A percentile compares a stretch with the other conserved stretches of the same genome.
phyloP scores from a whole-genome alignment of 2,329 filamentous ascomycete genomes.

The Penicillium psychrosexuale region DNA sequence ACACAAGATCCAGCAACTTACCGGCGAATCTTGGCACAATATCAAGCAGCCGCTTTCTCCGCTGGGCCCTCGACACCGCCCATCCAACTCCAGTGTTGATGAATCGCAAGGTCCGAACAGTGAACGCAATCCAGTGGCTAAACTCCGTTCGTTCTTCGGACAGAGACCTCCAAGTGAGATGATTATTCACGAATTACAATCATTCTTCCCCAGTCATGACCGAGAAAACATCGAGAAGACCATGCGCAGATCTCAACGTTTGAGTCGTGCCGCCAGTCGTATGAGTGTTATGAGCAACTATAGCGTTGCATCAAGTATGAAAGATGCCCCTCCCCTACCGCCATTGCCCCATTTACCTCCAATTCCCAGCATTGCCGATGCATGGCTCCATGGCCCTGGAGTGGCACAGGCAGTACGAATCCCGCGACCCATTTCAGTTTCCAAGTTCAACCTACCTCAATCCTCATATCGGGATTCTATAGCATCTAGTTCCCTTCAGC shows the following conservation, averaged over 20 bases:
- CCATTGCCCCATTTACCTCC: conserved; percentile 48
- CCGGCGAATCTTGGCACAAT: conserved; percentile 82
- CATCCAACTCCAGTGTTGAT: conserved; percentile 26
- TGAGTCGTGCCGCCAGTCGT: conserved; percentile 89
- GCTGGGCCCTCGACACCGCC: conserved; percentile 42
- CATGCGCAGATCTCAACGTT: conserved; percentile 81
- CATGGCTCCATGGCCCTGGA: conserved; percentile 65
- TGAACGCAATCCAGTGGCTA: conserved; percentile 39
- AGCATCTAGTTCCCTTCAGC: conserved; percentile 82
- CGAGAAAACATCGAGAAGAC: conserved; percentile 94
- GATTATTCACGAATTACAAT: conserved; percentile 92
- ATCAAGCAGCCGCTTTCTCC: conserved; percentile 86
- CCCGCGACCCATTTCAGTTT: conserved; percentile 59
- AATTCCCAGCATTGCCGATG: conserved; percentile 91
- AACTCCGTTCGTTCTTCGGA: conserved; percentile 70
- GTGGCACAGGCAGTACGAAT: conserved; percentile 51
- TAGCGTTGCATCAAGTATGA: conserved; percentile 87
- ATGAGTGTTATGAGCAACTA: conserved; percentile 91
- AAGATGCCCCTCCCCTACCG: conserved; percentile 66
- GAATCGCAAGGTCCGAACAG: conserved; percentile 26
- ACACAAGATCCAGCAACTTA: conserved; percentile 81
- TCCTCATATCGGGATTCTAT: conserved; percentile 79
- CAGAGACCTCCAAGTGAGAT: conserved; percentile 92
- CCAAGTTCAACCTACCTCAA: conserved; percentile 56
- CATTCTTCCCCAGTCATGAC: conserved; percentile 94